A percentile compares a stretch with the other conserved stretches of the same genome.
phyloP scores from a whole-genome alignment of 495 filamentous ascomycete species.

The Penicillium malachiteum region DNA sequence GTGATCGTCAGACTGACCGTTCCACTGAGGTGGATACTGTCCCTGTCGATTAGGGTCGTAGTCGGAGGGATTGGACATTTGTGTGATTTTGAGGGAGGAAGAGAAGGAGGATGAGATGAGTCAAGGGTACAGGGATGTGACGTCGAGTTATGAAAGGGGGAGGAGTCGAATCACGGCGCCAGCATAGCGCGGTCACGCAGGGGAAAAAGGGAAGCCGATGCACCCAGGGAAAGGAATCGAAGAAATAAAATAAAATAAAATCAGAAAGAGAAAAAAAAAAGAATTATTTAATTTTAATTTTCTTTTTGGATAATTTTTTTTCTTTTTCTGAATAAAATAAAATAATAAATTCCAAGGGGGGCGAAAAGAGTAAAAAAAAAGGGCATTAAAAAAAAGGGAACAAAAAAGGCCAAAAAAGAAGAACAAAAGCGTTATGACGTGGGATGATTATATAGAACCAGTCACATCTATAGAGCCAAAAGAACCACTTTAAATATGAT shows the following conservation, averaged over 20 bases:
- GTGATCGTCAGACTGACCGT: conserved; percentile 45
- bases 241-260: conserved; percentile 16
- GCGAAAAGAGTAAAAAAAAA: conserved; percentile 7
- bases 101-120: conserved; percentile 28
- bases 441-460: no score
- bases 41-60: conserved; percentile 26
- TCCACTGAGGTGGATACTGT: conserved; percentile 51
- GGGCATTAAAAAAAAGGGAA: conserved; percentile 13
- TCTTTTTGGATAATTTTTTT: no score
- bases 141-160: conserved; percentile 33
- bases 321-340: not conserved
- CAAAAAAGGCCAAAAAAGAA: conserved; percentile 4
- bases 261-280: not conserved
- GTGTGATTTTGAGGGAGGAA: conserved; percentile 14
- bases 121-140: conserved; percentile 37
- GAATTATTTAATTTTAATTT: no score
- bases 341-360: conserved; percentile 4
- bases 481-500: conserved; percentile 1
- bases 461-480: no score
- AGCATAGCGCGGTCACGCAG: conserved; percentile 32
- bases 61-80: conserved; percentile 52
- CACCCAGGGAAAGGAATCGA: not conserved
- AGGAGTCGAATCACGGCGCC: conserved; percentile 21
- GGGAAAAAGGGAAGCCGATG: conserved; percentile 21
- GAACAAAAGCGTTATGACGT: conserved; percentile 1